These are phyloP conservation scores for Fusarium sp. DNA, from an alignment of 2,329 filamentous ascomycete species.

Conservation along the genomic window DNA sequence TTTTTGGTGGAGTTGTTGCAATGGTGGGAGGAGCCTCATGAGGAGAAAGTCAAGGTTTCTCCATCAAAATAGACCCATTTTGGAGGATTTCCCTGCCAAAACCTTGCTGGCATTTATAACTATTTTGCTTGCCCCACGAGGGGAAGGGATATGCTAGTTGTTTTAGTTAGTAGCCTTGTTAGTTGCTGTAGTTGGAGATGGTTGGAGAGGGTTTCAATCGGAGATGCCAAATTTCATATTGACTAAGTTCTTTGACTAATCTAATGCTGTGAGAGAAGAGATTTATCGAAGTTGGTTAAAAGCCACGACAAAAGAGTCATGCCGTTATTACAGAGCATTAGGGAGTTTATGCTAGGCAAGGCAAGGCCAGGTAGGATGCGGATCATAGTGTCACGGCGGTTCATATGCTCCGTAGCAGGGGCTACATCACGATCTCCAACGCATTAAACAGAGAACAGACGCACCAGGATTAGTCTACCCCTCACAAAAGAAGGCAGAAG, in stretches of 20 bases:
- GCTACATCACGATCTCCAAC: constrained; percentile 25
- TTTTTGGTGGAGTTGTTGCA: constrained; percentile 36
- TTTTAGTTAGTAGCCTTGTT: neutral
- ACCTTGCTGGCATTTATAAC: neutral
- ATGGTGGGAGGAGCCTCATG: constrained; percentile 36
- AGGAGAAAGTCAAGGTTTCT: constrained; percentile 24
- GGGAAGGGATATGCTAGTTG: neutral
- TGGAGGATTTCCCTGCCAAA: constrained; percentile 1
- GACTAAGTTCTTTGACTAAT: constrained; percentile 9
- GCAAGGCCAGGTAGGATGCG: neutral
- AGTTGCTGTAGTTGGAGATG: neutral
- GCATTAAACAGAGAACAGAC: neutral
- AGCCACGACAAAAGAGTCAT: constrained; percentile 4
- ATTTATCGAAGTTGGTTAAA: neutral
- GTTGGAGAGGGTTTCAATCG: constrained; percentile 15
- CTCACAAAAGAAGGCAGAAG: constrained; percentile 13
- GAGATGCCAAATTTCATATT: neutral
- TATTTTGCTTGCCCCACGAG: neutral
- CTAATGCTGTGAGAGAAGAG: neutral
- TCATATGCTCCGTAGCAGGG: constrained; percentile 21
- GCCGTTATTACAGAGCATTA: neutral
- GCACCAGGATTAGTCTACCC: constrained; percentile 12
- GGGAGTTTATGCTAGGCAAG: neutral
- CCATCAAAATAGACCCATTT: constrained; percentile 16
- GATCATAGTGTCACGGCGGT: constrained; percentile 14